Conservation (phyloP, 441 rosid species). For the Jatropha podagrica region DNA sequence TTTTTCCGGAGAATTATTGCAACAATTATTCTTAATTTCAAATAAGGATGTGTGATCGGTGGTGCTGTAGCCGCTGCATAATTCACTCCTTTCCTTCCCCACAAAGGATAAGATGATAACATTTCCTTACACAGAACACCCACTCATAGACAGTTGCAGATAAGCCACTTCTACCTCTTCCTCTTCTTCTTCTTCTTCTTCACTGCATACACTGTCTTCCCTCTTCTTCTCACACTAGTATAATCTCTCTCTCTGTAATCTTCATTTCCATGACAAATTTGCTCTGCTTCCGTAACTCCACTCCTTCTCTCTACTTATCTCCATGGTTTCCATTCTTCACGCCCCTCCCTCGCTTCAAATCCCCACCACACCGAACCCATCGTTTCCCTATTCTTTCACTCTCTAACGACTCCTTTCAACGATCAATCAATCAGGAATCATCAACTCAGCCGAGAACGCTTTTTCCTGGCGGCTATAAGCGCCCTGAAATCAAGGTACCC, state of each 20-base stretch:
- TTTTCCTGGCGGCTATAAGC: constrained; percentile 94
- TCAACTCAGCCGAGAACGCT: constrained; percentile 53
- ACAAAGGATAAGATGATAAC: no score
- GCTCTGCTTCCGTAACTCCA: constrained; percentile 28
- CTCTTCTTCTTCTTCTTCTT: neutral
- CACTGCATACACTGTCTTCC: neutral
- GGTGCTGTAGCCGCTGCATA: no score
- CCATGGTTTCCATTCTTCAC: constrained; percentile 22
- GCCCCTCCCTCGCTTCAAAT: constrained; percentile 25
- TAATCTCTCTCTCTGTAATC: neutral
- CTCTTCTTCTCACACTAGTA: neutral
- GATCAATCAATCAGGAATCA: constrained; percentile 26
- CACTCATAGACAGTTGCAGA: no score
- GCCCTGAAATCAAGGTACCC: constrained; percentile 78
- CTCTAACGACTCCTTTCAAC: constrained; percentile 20
- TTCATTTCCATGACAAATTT: constrained; percentile 39
- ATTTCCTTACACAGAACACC: no score
- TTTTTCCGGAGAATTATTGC: no score
- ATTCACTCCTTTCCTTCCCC: no score
- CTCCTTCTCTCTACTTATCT: constrained; percentile 14
- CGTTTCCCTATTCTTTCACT: constrained; percentile 33
- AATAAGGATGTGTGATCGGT: no score
- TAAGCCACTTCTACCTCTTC: neutral
- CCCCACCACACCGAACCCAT: constrained; percentile 31
- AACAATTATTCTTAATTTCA: no score